Base-by-base conservation (phyloP, 2,329 filamentous ascomycete genomes). In the Rutstroemia sp. region DNA sequence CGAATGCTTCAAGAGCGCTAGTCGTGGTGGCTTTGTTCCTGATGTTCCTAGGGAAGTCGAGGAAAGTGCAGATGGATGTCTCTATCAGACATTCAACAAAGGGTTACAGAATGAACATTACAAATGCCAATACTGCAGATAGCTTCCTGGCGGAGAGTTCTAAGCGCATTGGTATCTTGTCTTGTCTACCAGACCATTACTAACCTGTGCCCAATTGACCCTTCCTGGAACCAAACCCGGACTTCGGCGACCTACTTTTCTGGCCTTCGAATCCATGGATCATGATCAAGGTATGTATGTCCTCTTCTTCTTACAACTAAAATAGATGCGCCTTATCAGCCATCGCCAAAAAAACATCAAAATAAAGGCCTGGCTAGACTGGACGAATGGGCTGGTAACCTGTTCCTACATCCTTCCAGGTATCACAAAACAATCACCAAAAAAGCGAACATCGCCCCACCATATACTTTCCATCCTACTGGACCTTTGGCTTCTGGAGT, bases 361-460 rank as follows among this genome's bases (percentile, higher is more conserved):
- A 55, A 55, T 44, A 50, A 55, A 51, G 53, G 53, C 46, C 38
- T 51, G 23, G 46, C 37, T 44, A 46, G 27, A 37, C 6, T 55
- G 16, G 38, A 25, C 12, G 4, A 16, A 39, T n/a, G 34, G 53
- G 41, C 30, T 55, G 53, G 53, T 55, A 55, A 45, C 53, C 53
- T 50, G 21, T 21, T 27, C 21, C 30, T 51, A 19, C 18, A 51
- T 44, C 27, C 38, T 55, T 51, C 46, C 12, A 9, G 38, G 46
- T 51, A 55, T 55, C 53, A 55, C 37, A 21, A 55, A 50, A 51
- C 46, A 55, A 55, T 55, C 53, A 44, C 46, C 19, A 55, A 55
- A 50, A 55, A 45, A 55, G 53, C 47, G 53, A 51, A 55, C 38
- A 55, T 55, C 53, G 53, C 53, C 46, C 41, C 10, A 23, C 21